phyloP scores from a whole-genome alignment of 73 alveolate genomes.

The Symbiodinium pilosum region DNA sequence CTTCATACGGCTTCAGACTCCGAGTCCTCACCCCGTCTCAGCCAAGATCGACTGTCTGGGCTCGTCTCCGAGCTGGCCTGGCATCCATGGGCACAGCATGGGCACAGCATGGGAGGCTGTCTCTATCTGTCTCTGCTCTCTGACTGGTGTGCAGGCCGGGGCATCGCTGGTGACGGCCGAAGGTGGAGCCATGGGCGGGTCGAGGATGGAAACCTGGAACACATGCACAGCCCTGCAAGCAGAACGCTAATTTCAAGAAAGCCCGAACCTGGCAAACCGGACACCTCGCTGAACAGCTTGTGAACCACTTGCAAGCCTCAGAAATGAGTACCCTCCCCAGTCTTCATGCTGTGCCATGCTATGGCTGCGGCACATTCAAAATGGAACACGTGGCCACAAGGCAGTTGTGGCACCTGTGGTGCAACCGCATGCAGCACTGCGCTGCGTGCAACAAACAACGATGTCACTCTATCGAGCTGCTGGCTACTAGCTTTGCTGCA shows the following conservation, averaged over 20 bases:
- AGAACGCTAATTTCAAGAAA: neutral
- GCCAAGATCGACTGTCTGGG: slow-evolving; percentile 22
- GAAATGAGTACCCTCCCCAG: too few species aligned
- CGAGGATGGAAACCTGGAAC: neutral
- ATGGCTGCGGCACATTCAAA: slow-evolving; percentile 54
- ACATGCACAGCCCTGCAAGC: neutral
- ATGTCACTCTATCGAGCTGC: too few species aligned
- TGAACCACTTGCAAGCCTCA: slow-evolving; percentile 94
- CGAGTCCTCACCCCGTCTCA: slow-evolving; percentile 13
- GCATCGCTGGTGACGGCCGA: neutral
- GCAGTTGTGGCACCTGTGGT: slow-evolving; percentile 74
- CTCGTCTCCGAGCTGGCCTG: slow-evolving; percentile 21
- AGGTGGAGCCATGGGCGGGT: slow-evolving; percentile 5
- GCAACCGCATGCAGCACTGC: neutral
- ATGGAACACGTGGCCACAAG: slow-evolving; percentile 91
- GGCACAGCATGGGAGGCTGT: too few species aligned
- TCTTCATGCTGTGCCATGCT: neutral
- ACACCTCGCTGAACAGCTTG: slow-evolving; percentile 88
- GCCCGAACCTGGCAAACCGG: slow-evolving; percentile 54
- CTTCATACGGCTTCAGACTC: neutral
- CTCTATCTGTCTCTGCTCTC: too few species aligned
- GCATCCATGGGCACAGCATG: too few species aligned
- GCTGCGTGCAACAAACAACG: too few species aligned
- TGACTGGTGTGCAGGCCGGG: slow-evolving; percentile 21
- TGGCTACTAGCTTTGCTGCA: too few species aligned